A percentile compares a stretch with the other conserved stretches of the same genome.
phyloP scores from a whole-genome alignment of 2,329 filamentous ascomycete genomes.

The Aspergillus jensenii region DNA sequence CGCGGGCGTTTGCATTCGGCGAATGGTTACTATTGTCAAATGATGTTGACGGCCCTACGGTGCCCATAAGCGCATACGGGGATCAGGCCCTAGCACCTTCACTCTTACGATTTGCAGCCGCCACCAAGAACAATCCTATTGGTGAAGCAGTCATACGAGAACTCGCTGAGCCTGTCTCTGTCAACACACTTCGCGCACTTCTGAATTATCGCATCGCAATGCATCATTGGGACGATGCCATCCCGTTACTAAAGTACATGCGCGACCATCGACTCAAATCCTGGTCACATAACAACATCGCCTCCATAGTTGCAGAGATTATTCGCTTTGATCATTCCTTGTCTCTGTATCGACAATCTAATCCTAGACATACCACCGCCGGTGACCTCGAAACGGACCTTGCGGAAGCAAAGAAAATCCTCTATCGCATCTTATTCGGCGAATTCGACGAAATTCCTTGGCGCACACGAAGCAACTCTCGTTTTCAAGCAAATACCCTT shows the following conservation, averaged over 20 bases:
- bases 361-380: background rate
- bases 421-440: constrained; percentile 35
- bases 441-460: constrained; percentile 31
- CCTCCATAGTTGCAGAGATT: constrained; percentile 38
- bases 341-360: constrained; percentile 4
- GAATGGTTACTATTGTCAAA: constrained; percentile 54
- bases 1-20: constrained; percentile 50
- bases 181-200: constrained; percentile 37
- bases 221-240: constrained; percentile 35
- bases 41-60: constrained; percentile 56
- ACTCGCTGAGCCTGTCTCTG: constrained; percentile 32
- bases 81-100: constrained; percentile 52
- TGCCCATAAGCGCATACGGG: constrained; percentile 46
- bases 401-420: constrained; percentile 28
- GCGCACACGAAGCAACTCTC: constrained; percentile 14
- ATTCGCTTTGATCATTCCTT: constrained; percentile 37
- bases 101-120: constrained; percentile 55
- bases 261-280: constrained; percentile 33
- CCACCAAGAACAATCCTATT: constrained; percentile 45
- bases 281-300: constrained; percentile 40
- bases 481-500: constrained; percentile 31
- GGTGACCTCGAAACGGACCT: constrained; percentile 22
- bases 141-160: constrained; percentile 29
- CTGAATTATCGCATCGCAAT: constrained; percentile 34
- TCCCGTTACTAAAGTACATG: constrained; percentile 33